These are phyloP conservation scores for Tricholoma saponaceum DNA, from an alignment of 768 basidiomycete genomes.

Conservation along the genomic window DNA sequence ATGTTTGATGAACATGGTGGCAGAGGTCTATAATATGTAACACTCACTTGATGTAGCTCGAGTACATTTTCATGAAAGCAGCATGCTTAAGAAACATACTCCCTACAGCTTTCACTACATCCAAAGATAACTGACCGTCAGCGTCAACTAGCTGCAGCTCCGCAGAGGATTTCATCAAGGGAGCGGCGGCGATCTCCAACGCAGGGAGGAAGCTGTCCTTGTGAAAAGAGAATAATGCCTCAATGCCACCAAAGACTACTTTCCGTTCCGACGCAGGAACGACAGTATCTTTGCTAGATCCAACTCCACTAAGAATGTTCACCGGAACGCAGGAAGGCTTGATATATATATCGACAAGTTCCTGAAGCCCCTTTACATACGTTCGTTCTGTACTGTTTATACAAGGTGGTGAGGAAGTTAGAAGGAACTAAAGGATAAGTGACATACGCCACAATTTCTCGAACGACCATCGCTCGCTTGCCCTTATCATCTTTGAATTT, in stretches of 20 bases:
- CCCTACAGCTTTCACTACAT: constrained; percentile 78
- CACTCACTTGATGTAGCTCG: constrained; percentile 92
- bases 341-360: constrained; percentile 94
- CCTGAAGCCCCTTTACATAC: constrained; percentile 91
- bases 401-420: constrained; percentile 10
- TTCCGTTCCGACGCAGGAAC: constrained; percentile 84
- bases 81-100: constrained; percentile 90
- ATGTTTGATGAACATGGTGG: neutral
- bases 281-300: constrained; percentile 76
- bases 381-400: constrained; percentile 83
- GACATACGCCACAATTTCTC: constrained; percentile 88
- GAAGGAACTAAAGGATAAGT: constrained; percentile 4
- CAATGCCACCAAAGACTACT: constrained; percentile 88
- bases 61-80: constrained; percentile 99
- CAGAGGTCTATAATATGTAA: constrained; percentile 6
- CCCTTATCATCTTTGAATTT: constrained; percentile 90
- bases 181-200: constrained; percentile 72
- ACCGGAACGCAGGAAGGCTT: constrained; percentile 73
- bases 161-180: constrained; percentile 50
- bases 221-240: constrained; percentile 89
- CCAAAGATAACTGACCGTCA: constrained; percentile 69
- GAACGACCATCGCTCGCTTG: constrained; percentile 79
- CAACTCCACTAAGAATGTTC: constrained; percentile 64
- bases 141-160: constrained; percentile 51
- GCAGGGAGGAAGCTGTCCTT: constrained; percentile 90